Conservation (phyloP, 2,329 filamentous ascomycete species). For the Fusarium pilosicola region DNA sequence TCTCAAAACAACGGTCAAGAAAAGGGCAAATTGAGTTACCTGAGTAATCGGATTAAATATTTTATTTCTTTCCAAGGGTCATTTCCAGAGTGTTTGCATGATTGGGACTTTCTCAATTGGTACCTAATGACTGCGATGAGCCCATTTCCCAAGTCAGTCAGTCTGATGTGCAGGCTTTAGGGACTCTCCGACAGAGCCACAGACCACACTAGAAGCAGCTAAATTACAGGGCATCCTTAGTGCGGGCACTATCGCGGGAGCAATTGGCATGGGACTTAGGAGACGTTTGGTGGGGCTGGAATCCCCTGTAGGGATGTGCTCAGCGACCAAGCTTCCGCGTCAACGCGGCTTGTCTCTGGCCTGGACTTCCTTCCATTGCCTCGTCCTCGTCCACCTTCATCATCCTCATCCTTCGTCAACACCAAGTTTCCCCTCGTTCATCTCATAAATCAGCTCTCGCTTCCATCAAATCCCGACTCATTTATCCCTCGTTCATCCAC, state of each 20-base stretch:
- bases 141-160: no score
- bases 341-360: neutral
- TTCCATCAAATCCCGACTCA: neutral
- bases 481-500: neutral
- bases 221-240: neutral
- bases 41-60: fast-evolving
- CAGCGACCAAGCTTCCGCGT: neutral
- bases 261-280: neutral
- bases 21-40: no score
- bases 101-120: no score
- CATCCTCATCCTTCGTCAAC: neutral
- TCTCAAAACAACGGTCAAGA: no score
- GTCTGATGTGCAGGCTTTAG: no score
- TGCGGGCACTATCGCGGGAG: neutral
- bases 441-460: neutral
- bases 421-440: neutral
- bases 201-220: no score
- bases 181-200: no score
- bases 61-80: fast-evolving
- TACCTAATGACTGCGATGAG: no score
- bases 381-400: neutral
- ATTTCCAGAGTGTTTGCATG: no score
- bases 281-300: neutral
- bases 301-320: neutral
- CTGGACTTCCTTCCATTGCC: neutral